Percentiles rank a stretch among this genome's conserved stretches.
phyloP scores from a whole-genome alignment of 2,329 filamentous ascomycete genomes.

The Phialophora tarda region DNA sequence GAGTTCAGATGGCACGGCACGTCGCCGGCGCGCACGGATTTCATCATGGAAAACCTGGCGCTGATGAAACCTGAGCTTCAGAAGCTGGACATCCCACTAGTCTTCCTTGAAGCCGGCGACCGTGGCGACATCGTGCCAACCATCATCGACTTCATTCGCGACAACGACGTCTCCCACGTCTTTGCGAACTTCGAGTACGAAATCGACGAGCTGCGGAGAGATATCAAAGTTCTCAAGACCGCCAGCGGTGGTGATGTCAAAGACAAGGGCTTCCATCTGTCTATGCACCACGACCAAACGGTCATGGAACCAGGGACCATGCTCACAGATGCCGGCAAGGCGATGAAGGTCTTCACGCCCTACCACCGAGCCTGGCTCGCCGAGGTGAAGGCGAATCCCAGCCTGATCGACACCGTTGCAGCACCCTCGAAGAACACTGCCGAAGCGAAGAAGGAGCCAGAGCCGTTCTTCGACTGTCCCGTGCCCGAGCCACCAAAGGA shows the following conservation, averaged over 20 bases:
- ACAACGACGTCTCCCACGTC: conserved; percentile 54
- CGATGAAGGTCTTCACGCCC: conserved; percentile 59
- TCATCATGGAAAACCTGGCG: conserved; percentile 53
- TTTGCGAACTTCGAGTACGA: conserved; percentile 57
- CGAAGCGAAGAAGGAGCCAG: conserved; percentile 48
- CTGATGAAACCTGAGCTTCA: conserved; percentile 55
- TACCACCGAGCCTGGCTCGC: conserved; percentile 57
- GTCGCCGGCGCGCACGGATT: conserved; percentile 55
- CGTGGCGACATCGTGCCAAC: conserved; percentile 51
- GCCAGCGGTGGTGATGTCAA: conserved; percentile 41
- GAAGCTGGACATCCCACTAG: conserved; percentile 56
- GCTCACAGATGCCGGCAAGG: conserved; percentile 50
- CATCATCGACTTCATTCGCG: conserved; percentile 52
- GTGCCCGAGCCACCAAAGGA: conserved; percentile 43
- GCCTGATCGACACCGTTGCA: conserved; percentile 51
- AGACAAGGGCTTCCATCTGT: conserved; percentile 45
- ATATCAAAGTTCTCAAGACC: conserved; percentile 51
- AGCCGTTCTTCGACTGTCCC: conserved; percentile 42
- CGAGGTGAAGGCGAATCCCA: conserved; percentile 50
- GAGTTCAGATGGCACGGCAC: conserved; percentile 60
- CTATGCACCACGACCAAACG: conserved; percentile 57
- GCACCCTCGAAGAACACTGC: conserved; percentile 46
- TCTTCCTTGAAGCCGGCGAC: conserved; percentile 52
- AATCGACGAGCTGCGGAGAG: conserved; percentile 53
- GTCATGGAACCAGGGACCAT: conserved; percentile 55